Base-by-base conservation (phyloP, 1,139 yeast genomes). In the Yamadazyma atmosphaerica region DNA sequence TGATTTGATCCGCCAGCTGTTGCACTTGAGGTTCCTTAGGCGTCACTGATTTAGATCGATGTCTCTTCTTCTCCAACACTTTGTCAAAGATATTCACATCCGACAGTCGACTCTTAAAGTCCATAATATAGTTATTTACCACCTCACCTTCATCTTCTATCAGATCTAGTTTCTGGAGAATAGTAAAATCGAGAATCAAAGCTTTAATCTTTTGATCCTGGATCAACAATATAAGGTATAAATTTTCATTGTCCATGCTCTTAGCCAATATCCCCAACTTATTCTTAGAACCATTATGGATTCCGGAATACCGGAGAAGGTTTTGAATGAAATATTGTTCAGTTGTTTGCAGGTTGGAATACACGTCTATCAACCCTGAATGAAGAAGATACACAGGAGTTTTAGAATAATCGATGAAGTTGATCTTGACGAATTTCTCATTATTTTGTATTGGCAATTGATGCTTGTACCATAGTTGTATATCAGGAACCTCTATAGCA, bases 381-480 rank as follows among this genome's bases (percentile, higher is more conserved):
- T 47, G 49, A 5, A 68, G 41, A 24, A 70, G 47, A 40, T 57
- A 59, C 2, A 66, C 33, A 2, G 76, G 75, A 12, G 68, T 50
- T 33, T 48, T 40, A 3, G 41, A 40, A 41, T 55, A 51, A 34
- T 63, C 49, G 16, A 67, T 52, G 36, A 49, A 49, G 23, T 38
- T 30, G 5, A 49, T 12, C 27, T 32, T 35, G 14, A 27, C 32
- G 36, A 39, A 50, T 9, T 33, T 36, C 24, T 34, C 47, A 30
- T 37, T 35, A 34, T 36, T 30, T 11, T 6, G 32, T 14, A 45
- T 32, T 6, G 44, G 47, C 3, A 43, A 31, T 15, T 33, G 36
- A 11, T 36, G 36, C 22, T 43, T 45, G 16, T 44, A 39, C 68
- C 67, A 62, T 36, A 63, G 34, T 39, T 64, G 68, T 13, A 64